Evolutionary conservation across 768 basidiomycete species (phyloP), one percentile per base, ranked within the genome.

Genomic region (Russula griseocarnosa): DNA sequence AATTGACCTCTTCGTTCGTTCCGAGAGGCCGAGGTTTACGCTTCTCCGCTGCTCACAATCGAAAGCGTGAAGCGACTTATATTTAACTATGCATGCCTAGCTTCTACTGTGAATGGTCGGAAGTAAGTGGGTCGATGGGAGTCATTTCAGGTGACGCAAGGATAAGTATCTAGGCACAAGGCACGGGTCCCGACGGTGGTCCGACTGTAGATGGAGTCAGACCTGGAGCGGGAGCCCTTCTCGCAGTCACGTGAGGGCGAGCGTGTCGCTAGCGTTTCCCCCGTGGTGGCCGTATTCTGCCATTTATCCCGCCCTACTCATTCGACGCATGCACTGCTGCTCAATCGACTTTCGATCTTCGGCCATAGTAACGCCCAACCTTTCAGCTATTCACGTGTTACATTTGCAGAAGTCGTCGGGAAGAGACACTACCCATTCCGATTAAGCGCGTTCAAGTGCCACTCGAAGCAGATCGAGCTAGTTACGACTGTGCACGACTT

Each of bases 231-330:
- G n/a, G n/a, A n/a, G n/a, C 49, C 13, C 36, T 36, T 36, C 38
- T 47, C 28, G 30, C 22, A 24, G 52, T 47, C 60, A 61, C 60
- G 60, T 61, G 60, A 11, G 55, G 8, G 9, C 52, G 60, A 13
- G 9, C 52, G 60, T 32, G 52, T n/a, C n/a, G 36, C 14, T 16
- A 2, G 5, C 28, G 28, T 28, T 28, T 5, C 28, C 28, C 28
- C 3, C 28, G 28, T 28, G 28, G 28, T 24, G 30, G 32, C 32
- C 20, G 49, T 14, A 34, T 24, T 30, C 30, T 3, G 4, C 9
- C 28, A 28, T 28, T 28, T 5, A 28, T 30, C 30, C 30, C 34
- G 36, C 49, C 14, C 53, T 40, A 28, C 49, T 60, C 59, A 42
- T 51, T 52, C 22, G 40, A 42, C 34, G 16, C 51, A 47, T 46